Evolutionary conservation across 2,329 filamentous ascomycete species (phyloP).

Genomic region (Karstenula rhodostoma): DNA sequence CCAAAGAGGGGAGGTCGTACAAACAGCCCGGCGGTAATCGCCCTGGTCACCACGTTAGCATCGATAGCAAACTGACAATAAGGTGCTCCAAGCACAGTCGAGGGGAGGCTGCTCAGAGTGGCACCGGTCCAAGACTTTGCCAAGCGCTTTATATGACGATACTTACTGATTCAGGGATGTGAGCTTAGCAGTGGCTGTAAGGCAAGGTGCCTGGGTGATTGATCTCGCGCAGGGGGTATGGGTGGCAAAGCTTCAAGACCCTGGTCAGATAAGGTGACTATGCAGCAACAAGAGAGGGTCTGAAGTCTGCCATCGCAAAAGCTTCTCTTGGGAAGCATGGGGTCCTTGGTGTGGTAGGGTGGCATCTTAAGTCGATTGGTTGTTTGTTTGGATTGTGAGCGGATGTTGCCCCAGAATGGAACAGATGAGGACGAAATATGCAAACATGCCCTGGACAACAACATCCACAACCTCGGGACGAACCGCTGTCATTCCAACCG

Average conservation of each 20-base stretch:
- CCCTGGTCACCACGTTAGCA: constrained; percentile 35
- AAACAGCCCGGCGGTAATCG: constrained; percentile 33
- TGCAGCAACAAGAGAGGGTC: constrained; percentile 23
- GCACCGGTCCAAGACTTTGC: constrained; percentile 36
- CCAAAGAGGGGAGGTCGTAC: constrained; percentile 44
- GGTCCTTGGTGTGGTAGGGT: constrained; percentile 19
- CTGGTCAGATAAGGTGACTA: constrained; percentile 31
- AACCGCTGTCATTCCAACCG: constrained; percentile 25
- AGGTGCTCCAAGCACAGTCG: constrained; percentile 26
- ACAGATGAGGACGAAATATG: constrained; percentile 26
- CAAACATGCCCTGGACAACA: constrained; percentile 19
- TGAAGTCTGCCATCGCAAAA: constrained; percentile 20
- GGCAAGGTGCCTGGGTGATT: constrained; percentile 22
- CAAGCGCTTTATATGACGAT: constrained; percentile 39
- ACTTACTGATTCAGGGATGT: constrained; percentile 46
- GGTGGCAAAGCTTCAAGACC: constrained; percentile 28
- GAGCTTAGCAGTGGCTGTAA: constrained; percentile 25
- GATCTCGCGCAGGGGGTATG: constrained; percentile 26
- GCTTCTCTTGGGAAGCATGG: constrained; percentile 13
- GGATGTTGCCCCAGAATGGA: constrained; percentile 22
- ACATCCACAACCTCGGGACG: constrained; percentile 30
- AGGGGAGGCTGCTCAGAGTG: constrained; percentile 26
- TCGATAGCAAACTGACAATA: constrained; percentile 27
- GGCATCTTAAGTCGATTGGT: constrained; percentile 25
- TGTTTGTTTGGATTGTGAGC: constrained; percentile 23